Conservation (phyloP, 805 yeast genomes). For the Saccharomyces mikatae region DNA sequence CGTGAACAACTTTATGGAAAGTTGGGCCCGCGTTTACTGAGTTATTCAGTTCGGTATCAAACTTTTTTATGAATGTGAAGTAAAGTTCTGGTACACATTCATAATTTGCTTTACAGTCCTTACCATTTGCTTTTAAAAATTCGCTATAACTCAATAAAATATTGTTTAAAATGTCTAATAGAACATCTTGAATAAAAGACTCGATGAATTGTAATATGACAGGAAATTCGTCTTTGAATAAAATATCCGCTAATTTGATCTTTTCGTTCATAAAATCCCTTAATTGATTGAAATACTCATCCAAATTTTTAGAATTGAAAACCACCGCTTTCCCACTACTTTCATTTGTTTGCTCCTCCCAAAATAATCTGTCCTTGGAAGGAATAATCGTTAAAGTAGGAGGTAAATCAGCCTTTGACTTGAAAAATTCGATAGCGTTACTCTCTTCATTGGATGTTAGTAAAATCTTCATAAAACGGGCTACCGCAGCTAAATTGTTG, state of each 20-base stretch:
- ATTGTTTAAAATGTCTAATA: constrained; percentile 22
- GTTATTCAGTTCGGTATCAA: constrained; percentile 32
- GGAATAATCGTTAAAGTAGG: not conserved
- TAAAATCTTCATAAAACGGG: constrained; percentile 28
- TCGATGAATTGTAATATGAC: constrained; percentile 34
- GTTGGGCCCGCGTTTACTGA: constrained; percentile 33
- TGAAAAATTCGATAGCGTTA: constrained; percentile 34
- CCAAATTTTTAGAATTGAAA: constrained; percentile 15
- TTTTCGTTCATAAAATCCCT: constrained; percentile 30
- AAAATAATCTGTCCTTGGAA: not conserved
- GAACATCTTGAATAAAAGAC: constrained; percentile 32
- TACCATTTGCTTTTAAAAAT: constrained; percentile 20
- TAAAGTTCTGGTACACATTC: constrained; percentile 30
- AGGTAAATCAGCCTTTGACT: constrained; percentile 24
- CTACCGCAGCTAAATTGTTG: constrained; percentile 35
- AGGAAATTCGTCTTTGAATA: constrained; percentile 35
- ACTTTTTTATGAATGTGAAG: constrained; percentile 17
- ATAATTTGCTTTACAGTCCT: constrained; percentile 4
- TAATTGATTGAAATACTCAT: constrained; percentile 22
- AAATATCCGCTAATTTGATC: constrained; percentile 31
- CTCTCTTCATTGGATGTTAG: constrained; percentile 34
- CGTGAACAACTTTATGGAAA: constrained; percentile 24
- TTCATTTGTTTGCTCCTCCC: not conserved
- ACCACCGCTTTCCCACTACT: not conserved
- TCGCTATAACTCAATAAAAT: not conserved